Base-by-base conservation (phyloP, 768 basidiomycete genomes). In the Gloeostereum incarnatum region DNA sequence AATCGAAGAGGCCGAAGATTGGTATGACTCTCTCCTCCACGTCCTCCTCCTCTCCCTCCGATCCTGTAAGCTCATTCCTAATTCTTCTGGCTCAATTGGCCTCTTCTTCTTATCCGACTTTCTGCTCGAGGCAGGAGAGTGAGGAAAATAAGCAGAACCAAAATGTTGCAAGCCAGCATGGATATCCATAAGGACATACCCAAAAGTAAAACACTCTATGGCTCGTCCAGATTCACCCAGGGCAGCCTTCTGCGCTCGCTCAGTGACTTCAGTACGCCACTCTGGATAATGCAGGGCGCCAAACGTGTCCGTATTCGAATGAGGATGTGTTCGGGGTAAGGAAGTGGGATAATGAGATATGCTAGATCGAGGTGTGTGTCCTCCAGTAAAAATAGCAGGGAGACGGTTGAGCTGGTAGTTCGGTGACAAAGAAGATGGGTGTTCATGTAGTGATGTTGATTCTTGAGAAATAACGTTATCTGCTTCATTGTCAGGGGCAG, bases 271-370 rank as follows among this genome's bases (percentile, higher is more conserved):
- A 0, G 61, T 48, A 1, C 81, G 69, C 81, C 81, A 85, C 45
- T 81, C 80, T 0, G 81, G 81, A 51, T 78, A 83, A 0, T 69
- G 71, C 1, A 79, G 52, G 0, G 69, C 62, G 3, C 63, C 60
- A 13, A 63, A 58, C 10, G 51, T 47, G 38, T 25, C 30, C 31
- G 26, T 21, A 16, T 18, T 10, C 30, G 5, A 19, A 29, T 24
- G 23, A 24, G 27, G 24, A 29, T 7, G 39, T 41, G 13, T 35
- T 13, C 13, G 8, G 6, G 27, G 26, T 26, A 14, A 32, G 10
- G 10, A 8, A 17, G 10, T 39, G 38, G 13, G 37, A 10, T 9
- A 9, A 5, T n/a, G 10, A 17, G 18, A n/a, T n/a, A n/a, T n/a
- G 20, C 3, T 9, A 24, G 19, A 16, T 17, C 16, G 35, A 25